Evolutionary conservation across 208 protist species (phyloP).

Genomic region (Paratrypanosoma confusum): DNA sequence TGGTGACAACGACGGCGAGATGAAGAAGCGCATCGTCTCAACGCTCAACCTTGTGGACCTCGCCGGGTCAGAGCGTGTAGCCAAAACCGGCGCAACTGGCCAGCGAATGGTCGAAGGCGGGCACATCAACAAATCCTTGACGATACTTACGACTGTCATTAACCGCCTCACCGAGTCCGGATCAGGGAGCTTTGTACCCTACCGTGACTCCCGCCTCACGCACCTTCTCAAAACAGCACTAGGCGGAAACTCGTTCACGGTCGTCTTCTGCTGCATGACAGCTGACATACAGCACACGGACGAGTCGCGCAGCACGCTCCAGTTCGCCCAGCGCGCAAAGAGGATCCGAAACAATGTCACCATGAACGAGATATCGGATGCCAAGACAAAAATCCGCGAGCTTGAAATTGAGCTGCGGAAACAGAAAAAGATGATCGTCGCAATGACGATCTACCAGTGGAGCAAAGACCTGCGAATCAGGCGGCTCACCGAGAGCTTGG

Average conservation of each 20-base stretch:
- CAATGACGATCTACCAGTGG: slow-evolving; percentile 64
- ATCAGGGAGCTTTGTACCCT: slow-evolving; percentile 65
- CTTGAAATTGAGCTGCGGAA: slow-evolving; percentile 30
- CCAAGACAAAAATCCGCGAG: slow-evolving; percentile 31
- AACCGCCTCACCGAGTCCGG: slow-evolving; percentile 32
- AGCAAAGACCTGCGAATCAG: slow-evolving; percentile 40
- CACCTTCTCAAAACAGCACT: slow-evolving; percentile 86
- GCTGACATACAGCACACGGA: slow-evolving; percentile 40
- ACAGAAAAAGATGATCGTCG: slow-evolving; percentile 25
- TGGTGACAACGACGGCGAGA: slow-evolving; percentile 6
- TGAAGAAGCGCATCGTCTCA: slow-evolving; percentile 24
- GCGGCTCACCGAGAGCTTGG: slow-evolving; percentile 20
- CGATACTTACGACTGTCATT: slow-evolving; percentile 69
- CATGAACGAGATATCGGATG: slow-evolving; percentile 51
- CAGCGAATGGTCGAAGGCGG: slow-evolving; percentile 89
- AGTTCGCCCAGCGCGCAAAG: slow-evolving; percentile 64
- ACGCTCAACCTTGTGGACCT: slow-evolving; percentile 92
- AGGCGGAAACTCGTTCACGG: slow-evolving; percentile 93
- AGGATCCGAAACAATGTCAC: slow-evolving; percentile 46
- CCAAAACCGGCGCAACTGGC: slow-evolving; percentile 89
- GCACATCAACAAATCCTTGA: slow-evolving; percentile 83
- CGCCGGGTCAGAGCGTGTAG: slow-evolving; percentile 83
- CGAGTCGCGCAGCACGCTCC: slow-evolving; percentile 71
- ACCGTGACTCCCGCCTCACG: slow-evolving; percentile 89
- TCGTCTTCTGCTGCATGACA: slow-evolving; percentile 69